Evolutionary conservation across 495 filamentous ascomycete genomes (phyloP).

Genomic region (Tuber umbilicatum): DNA sequence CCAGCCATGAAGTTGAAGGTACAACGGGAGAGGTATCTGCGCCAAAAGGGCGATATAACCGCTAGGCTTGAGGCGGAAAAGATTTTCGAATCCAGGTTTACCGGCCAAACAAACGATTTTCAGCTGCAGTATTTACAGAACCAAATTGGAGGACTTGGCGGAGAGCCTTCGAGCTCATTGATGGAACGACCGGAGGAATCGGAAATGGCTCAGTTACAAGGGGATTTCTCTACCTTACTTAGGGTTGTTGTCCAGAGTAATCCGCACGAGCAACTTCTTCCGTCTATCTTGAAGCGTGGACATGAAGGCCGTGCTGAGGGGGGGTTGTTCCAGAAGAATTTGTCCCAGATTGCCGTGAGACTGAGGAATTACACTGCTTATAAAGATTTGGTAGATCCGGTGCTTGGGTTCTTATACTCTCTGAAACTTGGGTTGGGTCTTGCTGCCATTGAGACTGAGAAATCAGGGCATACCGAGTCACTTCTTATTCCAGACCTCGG

Average conservation of each 20-base stretch:
- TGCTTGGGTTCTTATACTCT: constrained; percentile 73
- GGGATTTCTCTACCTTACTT: constrained; percentile 71
- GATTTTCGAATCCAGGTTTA: constrained; percentile 59
- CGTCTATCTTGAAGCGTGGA: constrained; percentile 18
- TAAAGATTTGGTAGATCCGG: constrained; percentile 71
- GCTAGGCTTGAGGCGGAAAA: constrained; percentile 56
- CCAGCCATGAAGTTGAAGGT: constrained; percentile 72
- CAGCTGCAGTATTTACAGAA: constrained; percentile 55
- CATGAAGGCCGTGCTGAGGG: constrained; percentile 45
- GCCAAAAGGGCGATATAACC: constrained; percentile 51
- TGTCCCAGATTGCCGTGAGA: constrained; percentile 59
- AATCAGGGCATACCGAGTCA: constrained; percentile 22
- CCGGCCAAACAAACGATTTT: constrained; percentile 59
- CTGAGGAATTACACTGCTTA: constrained; percentile 67
- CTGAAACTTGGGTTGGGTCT: constrained; percentile 70
- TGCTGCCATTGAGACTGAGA: constrained; percentile 44
- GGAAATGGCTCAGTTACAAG: constrained; percentile 64
- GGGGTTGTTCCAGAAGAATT: constrained; percentile 61
- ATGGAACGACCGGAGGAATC: constrained; percentile 66
- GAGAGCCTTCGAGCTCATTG: constrained; percentile 49
- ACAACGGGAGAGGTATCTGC: constrained; percentile 58
- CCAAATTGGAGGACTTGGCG: constrained; percentile 57
- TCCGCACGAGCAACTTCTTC: constrained; percentile 43
- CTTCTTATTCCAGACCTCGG: constrained; percentile 24
- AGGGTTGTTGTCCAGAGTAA: constrained; percentile 56